A percentile compares a stretch with the other conserved stretches of the same genome.
Evolutionary conservation across 768 basidiomycete genomes (phyloP).

Genomic region (Xerocomus potaroensis): DNA sequence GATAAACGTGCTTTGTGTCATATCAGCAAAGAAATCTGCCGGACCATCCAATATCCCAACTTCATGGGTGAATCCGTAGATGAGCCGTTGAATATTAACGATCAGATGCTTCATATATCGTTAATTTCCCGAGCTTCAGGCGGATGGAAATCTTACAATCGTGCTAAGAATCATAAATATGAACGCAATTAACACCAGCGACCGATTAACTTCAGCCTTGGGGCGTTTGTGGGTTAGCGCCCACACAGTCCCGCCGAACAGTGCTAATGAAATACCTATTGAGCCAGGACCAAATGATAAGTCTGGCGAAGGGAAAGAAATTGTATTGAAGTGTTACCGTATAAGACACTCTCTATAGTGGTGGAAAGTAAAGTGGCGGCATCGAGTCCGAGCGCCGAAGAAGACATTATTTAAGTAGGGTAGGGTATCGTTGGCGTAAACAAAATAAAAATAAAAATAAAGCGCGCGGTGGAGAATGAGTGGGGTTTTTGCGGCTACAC

Average conservation of each 20-base stretch:
- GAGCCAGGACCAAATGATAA: not conserved
- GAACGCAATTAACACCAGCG: constrained; percentile 21
- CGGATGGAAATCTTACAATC: constrained; percentile 3
- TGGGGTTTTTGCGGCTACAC: too few species aligned
- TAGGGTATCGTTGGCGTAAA: too few species aligned
- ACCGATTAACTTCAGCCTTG: constrained; percentile 15
- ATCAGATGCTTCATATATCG: constrained; percentile 18
- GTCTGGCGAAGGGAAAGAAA: not conserved
- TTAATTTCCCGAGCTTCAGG: not conserved
- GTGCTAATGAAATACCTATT: constrained; percentile 18
- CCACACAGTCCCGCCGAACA: constrained; percentile 25
- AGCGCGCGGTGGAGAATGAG: too few species aligned
- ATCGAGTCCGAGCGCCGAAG: constrained; percentile 8
- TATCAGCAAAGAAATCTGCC: constrained; percentile 25
- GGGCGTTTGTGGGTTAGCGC: constrained; percentile 16
- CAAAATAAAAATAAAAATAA: too few species aligned
- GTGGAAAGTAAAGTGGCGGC: constrained; percentile 14
- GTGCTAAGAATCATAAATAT: constrained; percentile 22
- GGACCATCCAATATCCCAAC: constrained; percentile 23
- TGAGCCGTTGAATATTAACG: constrained; percentile 22
- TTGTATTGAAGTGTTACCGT: constrained; percentile 11
- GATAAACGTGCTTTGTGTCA: constrained; percentile 26
- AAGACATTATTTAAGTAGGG: constrained; percentile 5
- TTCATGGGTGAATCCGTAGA: constrained; percentile 23
- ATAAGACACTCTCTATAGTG: constrained; percentile 19